Percentiles rank a stretch among this genome's conserved stretches.
Conservation (phyloP, 371 early-diverging fungal species). For the Mortierella sp. region DNA sequence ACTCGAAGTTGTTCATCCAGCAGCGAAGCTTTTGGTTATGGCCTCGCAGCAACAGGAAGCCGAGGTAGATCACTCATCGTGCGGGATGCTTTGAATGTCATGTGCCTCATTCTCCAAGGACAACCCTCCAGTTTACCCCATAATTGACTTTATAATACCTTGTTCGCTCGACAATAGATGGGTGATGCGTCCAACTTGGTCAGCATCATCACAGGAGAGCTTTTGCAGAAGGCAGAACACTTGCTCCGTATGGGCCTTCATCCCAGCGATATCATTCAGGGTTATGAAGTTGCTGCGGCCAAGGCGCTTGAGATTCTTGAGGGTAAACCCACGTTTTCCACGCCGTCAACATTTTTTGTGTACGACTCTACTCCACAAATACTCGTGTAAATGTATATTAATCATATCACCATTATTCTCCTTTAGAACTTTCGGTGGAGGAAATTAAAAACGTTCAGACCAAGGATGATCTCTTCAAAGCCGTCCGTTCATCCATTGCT, state of each 20-base stretch:
- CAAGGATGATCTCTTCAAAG: conserved; percentile 75
- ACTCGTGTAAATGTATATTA: neutral
- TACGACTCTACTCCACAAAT: neutral
- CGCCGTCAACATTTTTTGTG: neutral
- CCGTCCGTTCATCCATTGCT: conserved; percentile 83
- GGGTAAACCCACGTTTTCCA: conserved; percentile 60
- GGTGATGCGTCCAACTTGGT: conserved; percentile 98
- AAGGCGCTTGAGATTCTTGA: conserved; percentile 88
- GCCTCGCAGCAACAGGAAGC: conserved; percentile 98
- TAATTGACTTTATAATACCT: neutral
- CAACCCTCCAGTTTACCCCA: neutral
- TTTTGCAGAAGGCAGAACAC: conserved; percentile 93
- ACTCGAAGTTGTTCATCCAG: conserved; percentile 98
- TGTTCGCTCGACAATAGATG: conserved; percentile 60
- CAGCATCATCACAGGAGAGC: conserved; percentile 94
- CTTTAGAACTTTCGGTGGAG: conserved; percentile 76
- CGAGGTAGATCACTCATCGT: conserved; percentile 71
- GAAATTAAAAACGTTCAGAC: conserved; percentile 69
- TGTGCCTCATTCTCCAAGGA: neutral
- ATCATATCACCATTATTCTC: conserved; percentile 1
- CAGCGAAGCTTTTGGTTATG: conserved; percentile 96
- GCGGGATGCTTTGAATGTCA: neutral
- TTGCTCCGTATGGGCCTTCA: conserved; percentile 95
- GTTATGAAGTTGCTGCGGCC: conserved; percentile 91
- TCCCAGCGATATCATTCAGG: conserved; percentile 94